Percentiles rank a stretch among this genome's conserved stretches.
Evolutionary conservation across 1,284 basidiomycete genomes (phyloP).

Genomic region (Hypsizygus ulmarius): DNA sequence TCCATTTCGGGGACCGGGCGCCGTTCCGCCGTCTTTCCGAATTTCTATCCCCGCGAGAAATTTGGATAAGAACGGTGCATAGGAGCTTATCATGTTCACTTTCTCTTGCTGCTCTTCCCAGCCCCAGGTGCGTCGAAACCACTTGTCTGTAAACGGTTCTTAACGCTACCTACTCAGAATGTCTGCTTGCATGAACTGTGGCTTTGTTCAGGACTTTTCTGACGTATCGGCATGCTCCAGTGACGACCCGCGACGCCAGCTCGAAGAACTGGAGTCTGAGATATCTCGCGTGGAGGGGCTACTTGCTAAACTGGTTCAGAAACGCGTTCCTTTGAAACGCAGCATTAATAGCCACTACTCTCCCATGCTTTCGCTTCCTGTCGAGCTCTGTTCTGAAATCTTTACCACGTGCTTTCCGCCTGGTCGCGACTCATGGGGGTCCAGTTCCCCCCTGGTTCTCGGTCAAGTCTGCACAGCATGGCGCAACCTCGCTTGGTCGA

Average conservation of each 20-base stretch:
- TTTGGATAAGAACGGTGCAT: not conserved
- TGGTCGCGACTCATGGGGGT: constrained; percentile 1
- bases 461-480: constrained; percentile 19
- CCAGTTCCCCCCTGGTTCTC: constrained; percentile 14
- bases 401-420: constrained; percentile 17
- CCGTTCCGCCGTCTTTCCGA: constrained; percentile 2
- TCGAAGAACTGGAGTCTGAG: constrained; percentile 16
- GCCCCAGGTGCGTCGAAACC: not conserved
- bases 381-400: constrained; percentile 20
- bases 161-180: constrained; percentile 4
- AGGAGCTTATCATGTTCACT: constrained; percentile 6
- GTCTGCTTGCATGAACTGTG: constrained; percentile 2
- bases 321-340: constrained; percentile 18
- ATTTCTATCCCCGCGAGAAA: constrained; percentile 14
- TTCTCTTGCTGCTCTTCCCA: not conserved
- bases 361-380: constrained; percentile 17
- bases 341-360: constrained; percentile 16
- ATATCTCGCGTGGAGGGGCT: constrained; percentile 14
- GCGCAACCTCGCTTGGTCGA: constrained; percentile 20
- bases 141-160: not conserved
- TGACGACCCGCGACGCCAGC: constrained; percentile 18
- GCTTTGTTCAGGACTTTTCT: constrained; percentile 1
- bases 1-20: not conserved
- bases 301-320: constrained; percentile 14
- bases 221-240: not conserved